phyloP scores from a whole-genome alignment of 768 basidiomycete species.

The Podaxis sp. region DNA sequence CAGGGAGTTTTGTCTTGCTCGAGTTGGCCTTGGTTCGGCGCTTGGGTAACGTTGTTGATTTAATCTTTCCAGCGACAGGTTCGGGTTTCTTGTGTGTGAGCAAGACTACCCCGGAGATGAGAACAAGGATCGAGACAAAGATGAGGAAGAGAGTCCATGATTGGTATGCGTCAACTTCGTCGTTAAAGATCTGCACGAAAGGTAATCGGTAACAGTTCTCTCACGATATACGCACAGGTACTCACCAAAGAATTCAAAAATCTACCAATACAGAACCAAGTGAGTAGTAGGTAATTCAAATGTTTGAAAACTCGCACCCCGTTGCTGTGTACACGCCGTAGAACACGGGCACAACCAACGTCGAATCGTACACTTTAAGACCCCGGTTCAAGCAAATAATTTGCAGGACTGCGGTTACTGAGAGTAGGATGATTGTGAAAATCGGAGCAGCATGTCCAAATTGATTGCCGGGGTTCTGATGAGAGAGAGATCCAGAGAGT shows the following conservation, averaged over 20 bases:
- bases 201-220: not conserved
- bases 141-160: constrained; percentile 88
- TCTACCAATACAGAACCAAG: constrained; percentile 21
- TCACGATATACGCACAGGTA: not conserved
- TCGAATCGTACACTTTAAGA: constrained; percentile 86
- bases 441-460: constrained; percentile 80
- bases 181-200: constrained; percentile 61
- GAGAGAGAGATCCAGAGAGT: constrained; percentile 70
- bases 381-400: constrained; percentile 91
- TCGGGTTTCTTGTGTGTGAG: constrained; percentile 91
- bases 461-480: constrained; percentile 81
- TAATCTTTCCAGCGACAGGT: constrained; percentile 28
- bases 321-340: constrained; percentile 89
- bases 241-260: constrained; percentile 40
- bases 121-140: constrained; percentile 78
- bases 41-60: constrained; percentile 28
- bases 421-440: constrained; percentile 66
- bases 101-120: constrained; percentile 90
- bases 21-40: constrained; percentile 18
- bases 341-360: constrained; percentile 90
- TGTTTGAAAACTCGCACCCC: constrained; percentile 45
- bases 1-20: constrained; percentile 18
- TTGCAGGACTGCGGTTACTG: constrained; percentile 78
- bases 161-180: constrained; percentile 81
- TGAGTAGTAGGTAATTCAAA: not conserved